phyloP scores from a whole-genome alignment of 2,329 filamentous ascomycete species.

The Penicillium sp. region DNA sequence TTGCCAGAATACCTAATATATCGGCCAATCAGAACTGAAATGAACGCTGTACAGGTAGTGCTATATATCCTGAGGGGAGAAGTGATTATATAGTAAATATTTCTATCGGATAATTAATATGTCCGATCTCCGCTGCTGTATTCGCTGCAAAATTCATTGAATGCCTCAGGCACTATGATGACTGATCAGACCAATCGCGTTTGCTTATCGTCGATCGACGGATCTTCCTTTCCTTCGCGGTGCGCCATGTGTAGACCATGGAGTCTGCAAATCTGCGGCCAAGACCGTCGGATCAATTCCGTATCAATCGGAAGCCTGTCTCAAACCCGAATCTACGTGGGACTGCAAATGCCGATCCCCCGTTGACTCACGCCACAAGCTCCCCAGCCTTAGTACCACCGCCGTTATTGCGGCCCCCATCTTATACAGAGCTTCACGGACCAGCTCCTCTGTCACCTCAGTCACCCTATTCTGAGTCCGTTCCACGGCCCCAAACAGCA shows the following conservation, averaged over 20 bases:
- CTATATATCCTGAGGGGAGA: no score
- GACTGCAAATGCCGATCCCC: constrained; percentile 13
- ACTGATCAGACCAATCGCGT: constrained; percentile 1
- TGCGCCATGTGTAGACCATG: constrained; percentile 10
- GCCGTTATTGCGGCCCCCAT: constrained; percentile 14
- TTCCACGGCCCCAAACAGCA: constrained; percentile 16
- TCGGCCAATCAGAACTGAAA: no score
- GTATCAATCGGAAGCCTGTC: constrained; percentile 22
- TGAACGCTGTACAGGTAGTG: no score
- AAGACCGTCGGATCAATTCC: constrained; percentile 12
- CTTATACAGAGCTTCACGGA: constrained; percentile 22
- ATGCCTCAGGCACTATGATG: constrained; percentile 1
- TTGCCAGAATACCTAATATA: no score
- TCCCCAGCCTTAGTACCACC: constrained; percentile 12
- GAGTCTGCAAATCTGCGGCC: constrained; percentile 13
- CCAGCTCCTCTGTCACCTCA: background rate
- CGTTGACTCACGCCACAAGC: constrained; percentile 8
- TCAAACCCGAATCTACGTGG: constrained; percentile 24
- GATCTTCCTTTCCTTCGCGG: background rate
- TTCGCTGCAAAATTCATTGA: no score
- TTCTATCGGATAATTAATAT: no score
- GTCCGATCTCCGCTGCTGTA: no score
- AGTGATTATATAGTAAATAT: no score
- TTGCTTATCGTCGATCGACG: background rate
- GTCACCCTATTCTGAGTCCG: background rate